Conservation (phyloP, 176 grass and related monocot genomes). For the Hsuehochloa calcarea region DNA sequence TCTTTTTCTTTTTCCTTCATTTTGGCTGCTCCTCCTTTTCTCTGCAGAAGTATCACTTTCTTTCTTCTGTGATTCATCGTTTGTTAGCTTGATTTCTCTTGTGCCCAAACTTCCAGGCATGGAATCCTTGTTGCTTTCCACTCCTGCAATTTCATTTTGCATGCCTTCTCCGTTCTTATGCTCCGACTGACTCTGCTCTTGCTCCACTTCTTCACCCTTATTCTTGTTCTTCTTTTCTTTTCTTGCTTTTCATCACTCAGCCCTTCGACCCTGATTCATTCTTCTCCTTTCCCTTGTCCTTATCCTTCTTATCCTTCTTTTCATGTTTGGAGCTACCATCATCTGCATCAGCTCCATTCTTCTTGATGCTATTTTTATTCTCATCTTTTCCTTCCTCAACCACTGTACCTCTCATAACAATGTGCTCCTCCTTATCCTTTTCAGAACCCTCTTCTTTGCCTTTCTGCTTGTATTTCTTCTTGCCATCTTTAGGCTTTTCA, state of each 20-base stretch:
- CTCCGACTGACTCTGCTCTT: not conserved
- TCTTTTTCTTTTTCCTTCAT: conserved; percentile 32
- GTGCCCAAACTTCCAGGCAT: not conserved
- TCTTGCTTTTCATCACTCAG: conserved; percentile 6
- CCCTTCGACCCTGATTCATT: conserved; percentile 1
- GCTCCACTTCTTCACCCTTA: not conserved
- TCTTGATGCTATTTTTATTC: conserved; percentile 1
- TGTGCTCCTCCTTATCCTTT: too few species aligned
- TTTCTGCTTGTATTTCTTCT: too few species aligned
- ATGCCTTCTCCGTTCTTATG: not conserved
- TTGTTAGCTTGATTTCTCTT: conserved; percentile 27
- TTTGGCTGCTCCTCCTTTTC: conserved; percentile 18
- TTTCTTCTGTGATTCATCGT: conserved; percentile 10
- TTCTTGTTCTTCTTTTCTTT: conserved; percentile 34
- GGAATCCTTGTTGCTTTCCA: conserved; percentile 7
- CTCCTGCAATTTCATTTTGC: not conserved
- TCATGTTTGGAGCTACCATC: not conserved
- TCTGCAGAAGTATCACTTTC: conserved; percentile 25
- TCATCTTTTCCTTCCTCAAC: not conserved
- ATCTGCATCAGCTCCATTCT: not conserved
- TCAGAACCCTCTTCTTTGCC: too few species aligned
- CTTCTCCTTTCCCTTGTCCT: conserved; percentile 15
- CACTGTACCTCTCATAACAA: too few species aligned
- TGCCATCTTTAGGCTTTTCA: too few species aligned
- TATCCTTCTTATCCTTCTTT: not conserved